Evolutionary conservation across 345 rosid genomes (phyloP).

Genomic region (Eucalyptus decipiens): DNA sequence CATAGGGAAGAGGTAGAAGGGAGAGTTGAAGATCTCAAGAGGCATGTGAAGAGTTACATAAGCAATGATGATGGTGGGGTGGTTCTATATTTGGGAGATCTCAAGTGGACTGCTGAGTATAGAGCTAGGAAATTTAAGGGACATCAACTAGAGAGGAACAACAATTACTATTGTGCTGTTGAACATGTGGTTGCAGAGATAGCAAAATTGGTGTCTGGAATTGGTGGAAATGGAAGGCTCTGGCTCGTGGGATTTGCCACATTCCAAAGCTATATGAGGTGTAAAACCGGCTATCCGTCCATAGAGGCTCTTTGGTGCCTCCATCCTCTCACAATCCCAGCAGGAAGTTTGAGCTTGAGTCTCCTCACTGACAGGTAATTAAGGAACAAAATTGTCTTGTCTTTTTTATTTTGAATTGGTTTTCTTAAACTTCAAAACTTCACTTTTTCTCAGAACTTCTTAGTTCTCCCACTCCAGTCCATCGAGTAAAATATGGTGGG

Average conservation of each 20-base stretch:
- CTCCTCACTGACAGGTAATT: conserved; percentile 67
- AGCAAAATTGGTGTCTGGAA: conserved; percentile 43
- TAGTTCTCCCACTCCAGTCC: not conserved
- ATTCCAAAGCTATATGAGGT: conserved; percentile 67
- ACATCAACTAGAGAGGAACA: not conserved
- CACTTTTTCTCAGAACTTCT: not conserved
- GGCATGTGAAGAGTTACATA: conserved; percentile 16
- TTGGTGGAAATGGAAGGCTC: conserved; percentile 43
- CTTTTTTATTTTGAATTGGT: not conserved
- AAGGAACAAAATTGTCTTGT: not conserved
- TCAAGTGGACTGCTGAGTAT: conserved; percentile 49
- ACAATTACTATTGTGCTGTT: conserved; percentile 19
- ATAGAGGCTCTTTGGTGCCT: conserved; percentile 57
- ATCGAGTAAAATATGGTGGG: not conserved
- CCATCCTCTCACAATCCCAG: conserved; percentile 68
- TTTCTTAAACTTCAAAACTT: not conserved
- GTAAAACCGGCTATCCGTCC: conserved; percentile 62
- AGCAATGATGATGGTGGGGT: conserved; percentile 11
- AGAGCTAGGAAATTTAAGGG: conserved; percentile 25
- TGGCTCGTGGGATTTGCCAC: conserved; percentile 87
- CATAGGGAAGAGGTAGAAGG: conserved; percentile 43
- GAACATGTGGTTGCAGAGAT: conserved; percentile 72
- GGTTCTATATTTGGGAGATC: conserved; percentile 70
- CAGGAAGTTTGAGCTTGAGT: conserved; percentile 61
- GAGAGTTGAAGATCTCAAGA: conserved; percentile 47